These are phyloP conservation scores for Neurospora terricola DNA, from an alignment of 495 filamentous ascomycete species.

Conservation along the genomic window DNA sequence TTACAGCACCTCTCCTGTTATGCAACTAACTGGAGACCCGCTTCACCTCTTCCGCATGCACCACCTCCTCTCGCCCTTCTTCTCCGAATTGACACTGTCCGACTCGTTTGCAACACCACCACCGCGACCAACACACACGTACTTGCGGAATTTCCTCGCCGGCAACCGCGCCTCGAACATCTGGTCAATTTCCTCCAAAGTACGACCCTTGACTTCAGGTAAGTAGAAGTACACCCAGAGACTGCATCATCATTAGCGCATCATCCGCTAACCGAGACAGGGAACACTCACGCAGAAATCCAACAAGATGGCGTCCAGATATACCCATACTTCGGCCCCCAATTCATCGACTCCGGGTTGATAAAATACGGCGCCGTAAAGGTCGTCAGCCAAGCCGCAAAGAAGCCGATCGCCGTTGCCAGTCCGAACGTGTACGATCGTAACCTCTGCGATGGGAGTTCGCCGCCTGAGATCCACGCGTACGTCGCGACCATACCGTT, in stretches of 20 bases:
- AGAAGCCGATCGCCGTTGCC: constrained; percentile 40
- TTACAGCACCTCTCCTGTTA: neutral
- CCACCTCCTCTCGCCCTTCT: neutral
- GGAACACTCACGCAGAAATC: constrained; percentile 33
- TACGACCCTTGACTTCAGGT: neutral
- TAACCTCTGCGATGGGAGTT: constrained; percentile 42
- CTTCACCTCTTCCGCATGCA: neutral
- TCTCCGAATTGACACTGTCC: neutral
- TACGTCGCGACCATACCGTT: constrained; percentile 43
- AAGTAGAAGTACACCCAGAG: neutral
- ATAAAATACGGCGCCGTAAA: constrained; percentile 56
- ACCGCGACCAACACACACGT: constrained; percentile 25
- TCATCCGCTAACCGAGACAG: constrained; percentile 41
- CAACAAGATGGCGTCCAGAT: constrained; percentile 37
- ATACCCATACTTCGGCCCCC: constrained; percentile 49
- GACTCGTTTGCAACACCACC: neutral
- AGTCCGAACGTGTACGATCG: constrained; percentile 45
- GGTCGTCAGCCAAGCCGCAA: constrained; percentile 45
- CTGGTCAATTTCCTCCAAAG: constrained; percentile 1
- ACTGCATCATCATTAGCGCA: constrained; percentile 42
- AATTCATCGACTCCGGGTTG: constrained; percentile 44
- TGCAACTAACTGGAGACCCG: neutral
- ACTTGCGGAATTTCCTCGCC: constrained; percentile 37
- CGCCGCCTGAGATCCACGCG: constrained; percentile 49
- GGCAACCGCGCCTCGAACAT: constrained; percentile 37